phyloP scores from a whole-genome alignment of 805 yeast species.

The Saccharomycopsis malanga region DNA sequence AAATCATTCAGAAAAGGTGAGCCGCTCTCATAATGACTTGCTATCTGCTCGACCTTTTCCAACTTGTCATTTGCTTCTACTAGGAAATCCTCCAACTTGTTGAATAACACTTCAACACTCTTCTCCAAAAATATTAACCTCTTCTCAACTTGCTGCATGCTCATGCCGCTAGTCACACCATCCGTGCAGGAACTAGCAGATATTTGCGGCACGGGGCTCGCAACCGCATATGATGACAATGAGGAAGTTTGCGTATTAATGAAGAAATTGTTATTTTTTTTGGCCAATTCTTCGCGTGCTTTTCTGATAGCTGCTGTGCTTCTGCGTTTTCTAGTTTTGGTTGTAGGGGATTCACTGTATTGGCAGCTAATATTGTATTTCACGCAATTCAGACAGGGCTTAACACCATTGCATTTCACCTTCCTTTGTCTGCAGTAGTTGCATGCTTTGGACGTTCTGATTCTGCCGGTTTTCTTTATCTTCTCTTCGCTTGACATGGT shows the following conservation, averaged over 20 bases:
- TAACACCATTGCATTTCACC: conserved; percentile 19
- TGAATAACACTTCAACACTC: conserved; percentile 1
- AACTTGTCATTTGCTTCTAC: neutral
- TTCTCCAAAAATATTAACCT: conserved; percentile 4
- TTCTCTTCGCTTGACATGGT: neutral
- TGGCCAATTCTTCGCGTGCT: neutral
- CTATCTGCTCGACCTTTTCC: neutral
- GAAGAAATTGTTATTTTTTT: neutral
- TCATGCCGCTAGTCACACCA: neutral
- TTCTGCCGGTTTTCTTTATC: conserved; percentile 5
- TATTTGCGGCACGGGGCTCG: neutral
- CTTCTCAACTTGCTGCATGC: neutral
- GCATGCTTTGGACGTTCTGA: conserved; percentile 20
- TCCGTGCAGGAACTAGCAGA: neutral
- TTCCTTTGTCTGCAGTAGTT: conserved; percentile 21
- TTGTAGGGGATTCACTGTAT: conserved; percentile 2
- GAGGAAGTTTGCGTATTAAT: neutral
- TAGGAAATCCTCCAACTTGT: conserved; percentile 7
- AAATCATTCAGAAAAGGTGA: too few species aligned
- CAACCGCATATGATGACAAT: neutral
- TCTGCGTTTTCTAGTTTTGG: conserved; percentile 9
- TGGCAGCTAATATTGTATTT: conserved; percentile 10
- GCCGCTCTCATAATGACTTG: neutral
- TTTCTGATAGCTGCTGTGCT: neutral
- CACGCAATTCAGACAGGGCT: conserved; percentile 15